Evolutionary conservation across 2,329 filamentous ascomycete genomes (phyloP), one percentile per base, ranked within the genome.

Genomic region (Ophiosphaerella korrae): DNA sequence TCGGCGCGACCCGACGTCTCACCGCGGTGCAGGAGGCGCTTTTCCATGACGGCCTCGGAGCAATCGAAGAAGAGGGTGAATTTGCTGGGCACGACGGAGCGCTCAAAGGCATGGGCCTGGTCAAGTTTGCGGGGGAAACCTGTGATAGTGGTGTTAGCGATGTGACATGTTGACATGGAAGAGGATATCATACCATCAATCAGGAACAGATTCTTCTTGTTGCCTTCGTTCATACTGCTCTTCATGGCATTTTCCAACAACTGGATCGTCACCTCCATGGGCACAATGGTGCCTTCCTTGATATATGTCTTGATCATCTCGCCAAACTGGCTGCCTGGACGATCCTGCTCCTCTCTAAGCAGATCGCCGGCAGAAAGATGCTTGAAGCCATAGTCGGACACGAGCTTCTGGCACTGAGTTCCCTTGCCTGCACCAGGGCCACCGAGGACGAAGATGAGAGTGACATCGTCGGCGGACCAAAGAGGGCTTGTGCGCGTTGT

Each of bases 91-190:
- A 91, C 94, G 42, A 99, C 93, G 4, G 87, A 82, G 74, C 91
- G 84, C 78, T 99, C 94, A 72, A 99, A 99, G 77, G 91, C 92
- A 60, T 91, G 74, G 12, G 93, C 94, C 82, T 99, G 94, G 80
- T 97, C 94, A 80, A 97, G 89, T 80, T 99, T 96, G 66, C 94
- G 86, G 29, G 94, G 94, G 80, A 97, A 99, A 11, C 94, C 88
- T 79, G 32, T 33, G 3, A n/a, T 44, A 36, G 16, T 35, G 32
- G 39, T 9, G 34, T 43, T 6, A 9, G 11, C 44, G 16, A 18
- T 12, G 7, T 26, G 14, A 3, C 37, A 24, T 26, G 11, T 13
- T 11, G 8, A 23, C 16, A 18, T 24, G 5, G 33, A 12, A 8
- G 33, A 16, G 12, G n/a, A 13, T 13, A 38, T 29, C 66, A 13